phyloP scores from a whole-genome alignment of 495 filamentous ascomycete genomes.

The Aspergillus leporis region DNA sequence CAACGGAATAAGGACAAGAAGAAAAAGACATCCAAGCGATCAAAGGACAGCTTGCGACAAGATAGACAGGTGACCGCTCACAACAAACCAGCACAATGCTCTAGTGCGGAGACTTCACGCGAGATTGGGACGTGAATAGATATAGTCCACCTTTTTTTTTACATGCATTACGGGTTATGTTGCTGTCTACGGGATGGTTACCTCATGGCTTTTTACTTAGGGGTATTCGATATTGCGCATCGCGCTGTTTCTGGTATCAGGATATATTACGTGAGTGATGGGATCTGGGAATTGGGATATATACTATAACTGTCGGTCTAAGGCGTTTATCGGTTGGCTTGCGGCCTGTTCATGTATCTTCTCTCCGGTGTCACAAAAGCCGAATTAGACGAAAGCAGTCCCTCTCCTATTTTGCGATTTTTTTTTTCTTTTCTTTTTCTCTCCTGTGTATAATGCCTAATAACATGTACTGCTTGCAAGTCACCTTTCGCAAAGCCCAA shows the following conservation, averaged over 20 bases:
- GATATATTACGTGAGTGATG: constrained; percentile 1
- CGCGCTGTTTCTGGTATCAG: not conserved
- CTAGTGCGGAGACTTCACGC: not conserved
- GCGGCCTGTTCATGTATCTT: constrained; percentile 5
- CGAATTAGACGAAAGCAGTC: constrained; percentile 2
- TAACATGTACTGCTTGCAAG: not conserved
- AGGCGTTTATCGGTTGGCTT: constrained; percentile 1
- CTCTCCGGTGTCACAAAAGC: constrained; percentile 9
- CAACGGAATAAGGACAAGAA: constrained; percentile 18
- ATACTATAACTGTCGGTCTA: constrained; percentile 1
- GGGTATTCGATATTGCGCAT: not conserved
- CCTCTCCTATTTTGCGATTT: constrained; percentile 5
- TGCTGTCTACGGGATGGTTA: not conserved
- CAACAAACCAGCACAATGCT: not conserved
- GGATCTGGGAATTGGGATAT: constrained; percentile 2
- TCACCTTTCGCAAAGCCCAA: not conserved
- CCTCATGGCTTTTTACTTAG: not conserved
- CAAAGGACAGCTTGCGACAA: not conserved
- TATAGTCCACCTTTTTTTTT: not conserved
- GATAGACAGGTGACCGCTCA: not conserved
- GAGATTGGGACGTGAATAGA: not conserved
- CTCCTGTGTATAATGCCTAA: constrained; percentile 9
- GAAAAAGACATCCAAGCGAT: constrained; percentile 10
- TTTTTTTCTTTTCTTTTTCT: no score
- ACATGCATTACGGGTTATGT: not conserved